Conservation (phyloP, 306 rosid genomes). For the Vicia sativa region DNA sequence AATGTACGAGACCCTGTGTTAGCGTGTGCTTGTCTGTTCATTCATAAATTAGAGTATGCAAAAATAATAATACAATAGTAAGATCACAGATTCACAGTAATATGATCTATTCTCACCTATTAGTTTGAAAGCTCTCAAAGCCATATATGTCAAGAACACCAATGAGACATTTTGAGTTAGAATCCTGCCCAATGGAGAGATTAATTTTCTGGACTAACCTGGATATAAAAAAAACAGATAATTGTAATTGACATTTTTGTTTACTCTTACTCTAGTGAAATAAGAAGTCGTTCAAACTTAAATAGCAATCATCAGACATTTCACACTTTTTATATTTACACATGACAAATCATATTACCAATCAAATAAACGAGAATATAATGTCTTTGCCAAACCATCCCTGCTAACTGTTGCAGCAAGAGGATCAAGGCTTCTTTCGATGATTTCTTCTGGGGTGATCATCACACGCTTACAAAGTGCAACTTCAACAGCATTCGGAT, state of each 20-base stretch:
- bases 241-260: conserved; percentile 29
- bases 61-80: conserved; percentile 36
- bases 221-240: conserved; percentile 44
- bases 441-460: conserved; percentile 90
- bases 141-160: conserved; percentile 97
- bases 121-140: conserved; percentile 81
- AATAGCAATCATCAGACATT: conserved; percentile 22
- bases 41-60: conserved; percentile 13
- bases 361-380: conserved; percentile 85
- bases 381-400: conserved; percentile 90
- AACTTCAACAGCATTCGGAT: conserved; percentile 64
- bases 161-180: conserved; percentile 68
- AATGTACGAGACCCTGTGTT: conserved; percentile 20
- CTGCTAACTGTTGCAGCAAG: conserved; percentile 73
- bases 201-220: conserved; percentile 92
- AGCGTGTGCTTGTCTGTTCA: conserved; percentile 2
- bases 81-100: conserved; percentile 14
- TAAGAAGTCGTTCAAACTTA: conserved; percentile 18
- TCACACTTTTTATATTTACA: conserved; percentile 2
- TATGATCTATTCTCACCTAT: conserved; percentile 58
- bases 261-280: conserved; percentile 22
- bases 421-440: conserved; percentile 82
- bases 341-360: conserved; percentile 53
- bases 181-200: conserved; percentile 86
- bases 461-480: conserved; percentile 83